Evolutionary conservation across 2,329 filamentous ascomycete species (phyloP).

Genomic region (Periconia sp.): DNA sequence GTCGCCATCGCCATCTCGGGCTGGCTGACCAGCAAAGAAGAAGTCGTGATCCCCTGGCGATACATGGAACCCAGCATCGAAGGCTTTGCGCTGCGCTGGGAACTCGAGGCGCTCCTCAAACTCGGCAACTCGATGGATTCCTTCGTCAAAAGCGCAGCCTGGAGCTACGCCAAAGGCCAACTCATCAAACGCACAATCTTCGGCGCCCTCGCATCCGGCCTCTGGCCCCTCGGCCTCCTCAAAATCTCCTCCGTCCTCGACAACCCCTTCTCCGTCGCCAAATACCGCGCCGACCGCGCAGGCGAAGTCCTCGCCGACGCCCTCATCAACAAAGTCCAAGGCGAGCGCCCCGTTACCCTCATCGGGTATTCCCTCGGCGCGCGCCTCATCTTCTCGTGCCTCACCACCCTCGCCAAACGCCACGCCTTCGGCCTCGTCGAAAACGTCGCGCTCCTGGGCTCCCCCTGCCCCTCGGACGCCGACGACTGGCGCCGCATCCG

Average conservation of each 20-base stretch:
- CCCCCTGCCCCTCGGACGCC: slow-evolving; percentile 72
- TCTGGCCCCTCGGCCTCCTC: slow-evolving; percentile 52
- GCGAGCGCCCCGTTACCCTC: slow-evolving; percentile 77
- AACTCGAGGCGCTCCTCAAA: slow-evolving; percentile 74
- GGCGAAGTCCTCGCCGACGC: slow-evolving; percentile 80
- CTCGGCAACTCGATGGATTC: slow-evolving; percentile 77
- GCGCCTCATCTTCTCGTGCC: slow-evolving; percentile 78
- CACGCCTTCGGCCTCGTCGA: slow-evolving; percentile 83
- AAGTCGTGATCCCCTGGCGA: slow-evolving; percentile 77
- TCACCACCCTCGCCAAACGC: slow-evolving; percentile 74
- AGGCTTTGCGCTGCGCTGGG: slow-evolving; percentile 82
- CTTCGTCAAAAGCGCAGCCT: slow-evolving; percentile 79
- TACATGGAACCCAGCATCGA: slow-evolving; percentile 73
- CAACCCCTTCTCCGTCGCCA: slow-evolving; percentile 79
- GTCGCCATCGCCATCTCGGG: slow-evolving; percentile 83
- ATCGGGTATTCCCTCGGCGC: slow-evolving; percentile 83
- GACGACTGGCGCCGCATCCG: slow-evolving; percentile 76
- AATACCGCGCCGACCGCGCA: slow-evolving; percentile 76
- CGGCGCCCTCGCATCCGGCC: slow-evolving; percentile 48
- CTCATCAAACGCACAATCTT: slow-evolving; percentile 66
- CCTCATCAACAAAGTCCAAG: slow-evolving; percentile 77
- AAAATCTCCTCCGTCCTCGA: slow-evolving; percentile 64
- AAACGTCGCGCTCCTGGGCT: slow-evolving; percentile 78
- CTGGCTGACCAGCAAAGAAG: slow-evolving; percentile 72
- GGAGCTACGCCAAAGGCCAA: slow-evolving; percentile 72